A percentile compares a stretch with the other conserved stretches of the same genome.
phyloP scores from a whole-genome alignment of 176 grass and related monocot species.

The Panicum miliaceum region DNA sequence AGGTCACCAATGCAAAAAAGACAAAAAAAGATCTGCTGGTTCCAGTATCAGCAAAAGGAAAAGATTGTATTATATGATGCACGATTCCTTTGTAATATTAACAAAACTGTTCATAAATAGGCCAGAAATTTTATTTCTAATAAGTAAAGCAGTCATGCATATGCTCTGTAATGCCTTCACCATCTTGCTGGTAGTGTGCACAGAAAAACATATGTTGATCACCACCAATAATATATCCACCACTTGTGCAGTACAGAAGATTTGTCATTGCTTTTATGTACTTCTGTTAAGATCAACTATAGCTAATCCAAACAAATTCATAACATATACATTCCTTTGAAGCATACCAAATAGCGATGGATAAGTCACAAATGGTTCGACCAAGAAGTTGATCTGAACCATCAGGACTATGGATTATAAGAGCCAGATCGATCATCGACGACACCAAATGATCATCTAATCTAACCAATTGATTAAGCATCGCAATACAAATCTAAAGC shows the following conservation, averaged over 20 bases:
- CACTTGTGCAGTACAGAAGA: not conserved
- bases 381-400: conserved; percentile 17
- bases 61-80: not conserved
- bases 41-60: not conserved
- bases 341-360: not conserved
- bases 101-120: conserved; percentile 18
- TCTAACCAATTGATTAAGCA: not conserved
- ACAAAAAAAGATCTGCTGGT: not conserved
- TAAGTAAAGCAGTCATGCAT: not conserved
- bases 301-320: not conserved
- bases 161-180: not conserved
- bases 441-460: conserved; percentile 17
- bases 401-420: not conserved
- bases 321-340: not conserved
- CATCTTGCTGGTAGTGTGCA: not conserved
- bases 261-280: conserved; percentile 20
- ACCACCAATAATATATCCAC: conserved; percentile 1
- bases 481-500: conserved; percentile 30
- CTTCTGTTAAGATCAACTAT: conserved; percentile 8
- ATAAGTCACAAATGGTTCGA: not conserved
- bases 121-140: conserved; percentile 11
- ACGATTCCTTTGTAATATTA: not conserved
- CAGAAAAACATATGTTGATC: not conserved
- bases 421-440: conserved; percentile 12
- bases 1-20: not conserved